phyloP scores from a whole-genome alignment of 139 green algal genomes.

The Monoraphidium neglectum region DNA sequence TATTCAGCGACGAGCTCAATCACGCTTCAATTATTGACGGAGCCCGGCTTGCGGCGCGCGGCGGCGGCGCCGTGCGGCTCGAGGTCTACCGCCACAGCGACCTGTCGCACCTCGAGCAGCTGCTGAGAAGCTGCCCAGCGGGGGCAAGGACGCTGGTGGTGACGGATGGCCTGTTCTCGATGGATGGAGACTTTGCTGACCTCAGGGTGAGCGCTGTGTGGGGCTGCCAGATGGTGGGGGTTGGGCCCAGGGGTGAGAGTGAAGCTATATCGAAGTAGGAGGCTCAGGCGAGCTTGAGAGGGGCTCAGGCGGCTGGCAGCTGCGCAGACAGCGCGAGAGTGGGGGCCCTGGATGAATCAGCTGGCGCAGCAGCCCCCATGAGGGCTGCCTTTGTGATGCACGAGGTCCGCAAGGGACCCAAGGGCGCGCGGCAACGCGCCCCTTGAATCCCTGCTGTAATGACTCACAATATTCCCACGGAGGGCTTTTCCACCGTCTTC shows the following conservation, averaged over 20 bases:
- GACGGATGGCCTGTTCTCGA: conserved; percentile 93
- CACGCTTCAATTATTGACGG: conserved; percentile 97
- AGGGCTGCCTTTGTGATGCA: too few species aligned
- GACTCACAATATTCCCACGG: too few species aligned
- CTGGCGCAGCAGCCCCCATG: too few species aligned
- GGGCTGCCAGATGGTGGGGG: neutral
- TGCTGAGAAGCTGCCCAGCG: conserved; percentile 44
- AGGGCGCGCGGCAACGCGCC: too few species aligned
- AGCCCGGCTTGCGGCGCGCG: conserved; percentile 54
- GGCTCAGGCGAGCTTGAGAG: too few species aligned
- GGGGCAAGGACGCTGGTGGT: conserved; percentile 71
- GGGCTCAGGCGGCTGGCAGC: too few species aligned
- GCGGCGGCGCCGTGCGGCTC: conserved; percentile 25
- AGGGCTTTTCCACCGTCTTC: neutral
- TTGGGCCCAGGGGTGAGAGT: too few species aligned
- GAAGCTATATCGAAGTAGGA: too few species aligned
- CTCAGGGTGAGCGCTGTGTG: conserved; percentile 48
- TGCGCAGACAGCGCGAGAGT: too few species aligned
- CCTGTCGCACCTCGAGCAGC: conserved; percentile 78
- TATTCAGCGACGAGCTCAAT: conserved; percentile 96
- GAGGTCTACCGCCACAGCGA: conserved; percentile 93
- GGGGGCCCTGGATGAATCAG: too few species aligned
- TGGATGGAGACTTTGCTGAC: conserved; percentile 94
- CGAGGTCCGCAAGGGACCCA: too few species aligned
- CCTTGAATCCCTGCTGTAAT: too few species aligned